Evolutionary conservation across 139 green algal species (phyloP).

Genomic region (Micractinium sp.): DNA sequence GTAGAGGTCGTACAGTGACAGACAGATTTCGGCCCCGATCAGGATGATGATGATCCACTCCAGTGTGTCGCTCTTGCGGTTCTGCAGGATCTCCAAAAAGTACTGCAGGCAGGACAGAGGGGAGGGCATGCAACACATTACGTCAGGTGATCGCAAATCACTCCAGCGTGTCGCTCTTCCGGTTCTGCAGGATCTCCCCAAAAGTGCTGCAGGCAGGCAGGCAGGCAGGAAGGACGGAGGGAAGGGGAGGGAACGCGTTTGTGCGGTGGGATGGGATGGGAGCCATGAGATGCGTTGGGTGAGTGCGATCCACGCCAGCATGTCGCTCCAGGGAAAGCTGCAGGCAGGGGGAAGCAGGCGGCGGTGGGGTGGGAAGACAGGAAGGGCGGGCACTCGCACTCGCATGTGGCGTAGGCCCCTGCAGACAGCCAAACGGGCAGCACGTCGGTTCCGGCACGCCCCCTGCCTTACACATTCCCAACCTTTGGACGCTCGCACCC

Average conservation of each 20-base stretch:
- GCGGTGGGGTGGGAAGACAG: too few relatives aligned
- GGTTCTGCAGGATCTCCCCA: slow-evolving; percentile 62
- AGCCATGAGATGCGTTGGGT: not conserved
- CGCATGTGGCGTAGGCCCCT: too few relatives aligned
- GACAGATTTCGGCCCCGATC: slow-evolving; percentile 66
- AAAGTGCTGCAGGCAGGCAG: slow-evolving; percentile 43
- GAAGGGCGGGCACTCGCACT: too few relatives aligned
- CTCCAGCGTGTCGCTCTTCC: slow-evolving; percentile 59
- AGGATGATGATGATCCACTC: slow-evolving; percentile 70
- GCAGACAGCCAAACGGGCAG: too few relatives aligned
- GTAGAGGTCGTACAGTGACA: slow-evolving; percentile 64
- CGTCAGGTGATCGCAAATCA: slow-evolving; percentile 36
- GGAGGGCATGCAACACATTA: not conserved
- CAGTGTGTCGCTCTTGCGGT: slow-evolving; percentile 57
- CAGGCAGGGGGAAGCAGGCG: not conserved
- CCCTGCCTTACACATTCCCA: too few relatives aligned
- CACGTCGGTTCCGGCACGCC: too few relatives aligned
- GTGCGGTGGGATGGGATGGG: not conserved
- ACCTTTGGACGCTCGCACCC: too few relatives aligned
- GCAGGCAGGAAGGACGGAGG: not conserved
- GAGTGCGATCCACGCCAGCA: not conserved
- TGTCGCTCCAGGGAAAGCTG: not conserved
- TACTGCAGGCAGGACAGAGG: slow-evolving; percentile 28
- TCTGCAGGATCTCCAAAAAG: slow-evolving; percentile 66
- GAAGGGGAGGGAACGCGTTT: not conserved